Conservation (phyloP, 257 asterid genomes). For the Linaria vulgaris region DNA sequence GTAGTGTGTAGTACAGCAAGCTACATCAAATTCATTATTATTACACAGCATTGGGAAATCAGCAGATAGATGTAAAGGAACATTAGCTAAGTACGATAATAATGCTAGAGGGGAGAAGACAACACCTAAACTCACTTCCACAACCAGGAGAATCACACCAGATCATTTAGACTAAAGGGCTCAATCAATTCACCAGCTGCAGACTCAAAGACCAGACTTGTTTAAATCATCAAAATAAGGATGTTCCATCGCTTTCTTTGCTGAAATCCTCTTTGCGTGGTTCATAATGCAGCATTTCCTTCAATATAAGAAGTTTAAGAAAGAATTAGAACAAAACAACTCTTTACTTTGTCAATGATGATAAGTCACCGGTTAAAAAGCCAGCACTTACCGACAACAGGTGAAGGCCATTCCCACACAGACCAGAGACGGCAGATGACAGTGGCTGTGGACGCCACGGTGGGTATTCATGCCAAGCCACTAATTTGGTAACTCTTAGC, state of each 20-base stretch:
- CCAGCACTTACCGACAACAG: conserved; percentile 59
- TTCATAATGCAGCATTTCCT: conserved; percentile 93
- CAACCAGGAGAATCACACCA: no score
- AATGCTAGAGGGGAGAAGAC: no score
- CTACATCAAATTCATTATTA: no score
- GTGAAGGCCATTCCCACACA: conserved; percentile 71
- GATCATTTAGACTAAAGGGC: no score
- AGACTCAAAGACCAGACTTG: conserved; percentile 48
- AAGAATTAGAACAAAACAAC: neutral
- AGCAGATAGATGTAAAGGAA: no score
- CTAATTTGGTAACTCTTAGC: conserved; percentile 89
- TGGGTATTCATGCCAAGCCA: conserved; percentile 97
- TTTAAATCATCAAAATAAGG: conserved; percentile 81
- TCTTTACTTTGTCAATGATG: neutral
- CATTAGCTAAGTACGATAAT: no score
- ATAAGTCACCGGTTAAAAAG: neutral
- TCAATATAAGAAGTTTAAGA: conserved; percentile 17
- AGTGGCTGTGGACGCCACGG: conserved; percentile 86
- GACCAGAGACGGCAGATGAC: conserved; percentile 67
- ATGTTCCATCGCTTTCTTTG: conserved; percentile 98
- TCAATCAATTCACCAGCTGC: no score
- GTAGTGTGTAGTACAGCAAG: no score
- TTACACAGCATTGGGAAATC: no score
- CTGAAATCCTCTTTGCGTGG: conserved; percentile 91
- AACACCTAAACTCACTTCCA: no score